A percentile compares a stretch with the other conserved stretches of the same genome.
Evolutionary conservation across 306 rosid species (phyloP).

Genomic region (Ammopiptanthus mongolicus): DNA sequence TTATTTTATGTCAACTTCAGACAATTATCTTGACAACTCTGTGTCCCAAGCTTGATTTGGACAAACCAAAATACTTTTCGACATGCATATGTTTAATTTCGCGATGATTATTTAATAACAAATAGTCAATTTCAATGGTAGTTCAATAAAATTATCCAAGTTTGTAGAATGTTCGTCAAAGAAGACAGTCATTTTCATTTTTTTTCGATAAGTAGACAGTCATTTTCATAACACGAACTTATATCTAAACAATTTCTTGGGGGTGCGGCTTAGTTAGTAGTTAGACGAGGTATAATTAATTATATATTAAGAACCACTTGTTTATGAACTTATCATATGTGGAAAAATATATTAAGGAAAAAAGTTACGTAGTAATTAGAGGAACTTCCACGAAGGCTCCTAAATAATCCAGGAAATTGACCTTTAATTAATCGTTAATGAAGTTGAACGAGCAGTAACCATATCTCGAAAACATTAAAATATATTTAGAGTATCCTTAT

Average conservation of each 20-base stretch:
- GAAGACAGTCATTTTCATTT: constrained; percentile 4
- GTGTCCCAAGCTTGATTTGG: background rate
- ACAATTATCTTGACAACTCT: background rate
- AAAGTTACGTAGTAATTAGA: background rate
- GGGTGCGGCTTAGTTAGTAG: background rate
- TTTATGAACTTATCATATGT: background rate
- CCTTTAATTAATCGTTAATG: background rate
- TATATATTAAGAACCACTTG: background rate
- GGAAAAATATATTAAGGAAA: background rate
- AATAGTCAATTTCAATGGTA: background rate
- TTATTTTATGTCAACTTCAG: constrained; percentile 22
- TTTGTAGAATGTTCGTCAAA: constrained; percentile 30
- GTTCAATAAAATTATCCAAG: constrained; percentile 22
- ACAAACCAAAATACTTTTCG: background rate
- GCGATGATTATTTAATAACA: background rate
- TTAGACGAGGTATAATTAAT: background rate
- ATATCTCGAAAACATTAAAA: background rate
- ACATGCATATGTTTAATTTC: constrained; percentile 1
- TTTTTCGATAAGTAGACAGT: background rate
- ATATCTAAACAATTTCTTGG: constrained; percentile 8
- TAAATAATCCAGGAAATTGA: background rate
- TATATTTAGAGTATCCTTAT: background rate
- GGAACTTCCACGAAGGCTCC: background rate
- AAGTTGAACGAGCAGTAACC: background rate
- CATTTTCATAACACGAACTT: constrained; percentile 2